These are phyloP conservation scores for Sarcodon sp. DNA, from an alignment of 768 basidiomycete genomes.

Conservation along the genomic window DNA sequence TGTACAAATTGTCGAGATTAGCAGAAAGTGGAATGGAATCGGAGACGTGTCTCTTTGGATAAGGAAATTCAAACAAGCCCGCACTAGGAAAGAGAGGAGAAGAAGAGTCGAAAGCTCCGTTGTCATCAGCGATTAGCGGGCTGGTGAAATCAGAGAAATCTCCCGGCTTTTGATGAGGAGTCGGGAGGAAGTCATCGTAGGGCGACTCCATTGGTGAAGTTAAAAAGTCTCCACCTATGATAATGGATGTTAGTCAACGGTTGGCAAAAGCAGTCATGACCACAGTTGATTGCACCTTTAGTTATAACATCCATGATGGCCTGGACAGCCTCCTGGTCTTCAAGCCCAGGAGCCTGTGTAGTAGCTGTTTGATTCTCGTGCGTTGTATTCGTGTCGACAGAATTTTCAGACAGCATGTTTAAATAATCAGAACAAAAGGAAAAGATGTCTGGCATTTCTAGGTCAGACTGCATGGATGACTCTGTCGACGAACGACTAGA, in stretches of 20 bases:
- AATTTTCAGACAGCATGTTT: constrained; percentile 43
- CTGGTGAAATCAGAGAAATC: constrained; percentile 21
- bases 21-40: constrained; percentile 3
- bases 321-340: constrained; percentile 12
- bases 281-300: constrained; percentile 14
- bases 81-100: constrained; percentile 7
- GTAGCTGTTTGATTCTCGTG: constrained; percentile 14
- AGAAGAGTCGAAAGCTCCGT: constrained; percentile 16
- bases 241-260: constrained; percentile 13
- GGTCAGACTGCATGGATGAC: constrained; percentile 12
- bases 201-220: constrained; percentile 30
- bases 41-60: background rate
- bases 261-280: background rate
- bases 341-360: constrained; percentile 3
- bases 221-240: constrained; percentile 19
- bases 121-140: constrained; percentile 14
- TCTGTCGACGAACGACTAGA: constrained; percentile 21
- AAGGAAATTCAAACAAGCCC: background rate
- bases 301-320: constrained; percentile 24
- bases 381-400: constrained; percentile 22
- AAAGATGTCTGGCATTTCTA: constrained; percentile 3
- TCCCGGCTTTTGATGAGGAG: constrained; percentile 19
- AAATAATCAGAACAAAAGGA: constrained; percentile 44
- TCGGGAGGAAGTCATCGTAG: constrained; percentile 23
- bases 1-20: constrained; percentile 21